These are phyloP conservation scores for Fraxinus paxiana DNA, from an alignment of 305 asterid species.

Conservation along the genomic window DNA sequence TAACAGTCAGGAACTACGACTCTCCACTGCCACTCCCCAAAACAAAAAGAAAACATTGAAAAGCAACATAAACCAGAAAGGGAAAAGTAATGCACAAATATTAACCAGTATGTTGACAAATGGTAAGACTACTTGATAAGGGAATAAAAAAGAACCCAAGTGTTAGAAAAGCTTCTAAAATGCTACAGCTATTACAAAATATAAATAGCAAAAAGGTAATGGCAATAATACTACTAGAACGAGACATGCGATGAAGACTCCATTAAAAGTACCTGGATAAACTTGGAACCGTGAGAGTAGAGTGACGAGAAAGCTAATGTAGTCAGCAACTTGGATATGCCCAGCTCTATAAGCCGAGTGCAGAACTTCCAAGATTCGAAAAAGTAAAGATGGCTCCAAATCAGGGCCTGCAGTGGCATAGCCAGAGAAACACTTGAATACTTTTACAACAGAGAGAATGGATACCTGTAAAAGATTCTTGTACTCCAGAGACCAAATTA, in stretches of 20 bases:
- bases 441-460: not conserved
- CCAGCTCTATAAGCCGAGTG: conserved; percentile 73
- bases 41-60: not conserved
- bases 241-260: conserved; percentile 6
- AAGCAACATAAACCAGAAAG: not conserved
- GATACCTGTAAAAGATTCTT: not conserved
- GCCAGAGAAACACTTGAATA: conserved; percentile 16
- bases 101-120: not conserved
- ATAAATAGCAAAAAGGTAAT: not conserved
- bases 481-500: not conserved
- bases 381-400: conserved; percentile 44
- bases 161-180: not conserved
- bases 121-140: not conserved
- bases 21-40: not conserved
- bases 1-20: not conserved
- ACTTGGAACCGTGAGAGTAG: conserved; percentile 64
- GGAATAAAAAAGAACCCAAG: not conserved
- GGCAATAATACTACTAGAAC: conserved; percentile 3
- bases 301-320: conserved; percentile 74
- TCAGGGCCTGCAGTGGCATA: conserved; percentile 50
- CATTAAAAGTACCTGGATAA: conserved; percentile 57
- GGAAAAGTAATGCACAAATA: not conserved
- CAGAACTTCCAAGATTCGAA: conserved; percentile 69
- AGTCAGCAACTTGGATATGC: conserved; percentile 65
- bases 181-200: not conserved